These are phyloP conservation scores for Diplogelasinospora grovesii DNA, from an alignment of 495 filamentous ascomycete genomes.

Conservation along the genomic window DNA sequence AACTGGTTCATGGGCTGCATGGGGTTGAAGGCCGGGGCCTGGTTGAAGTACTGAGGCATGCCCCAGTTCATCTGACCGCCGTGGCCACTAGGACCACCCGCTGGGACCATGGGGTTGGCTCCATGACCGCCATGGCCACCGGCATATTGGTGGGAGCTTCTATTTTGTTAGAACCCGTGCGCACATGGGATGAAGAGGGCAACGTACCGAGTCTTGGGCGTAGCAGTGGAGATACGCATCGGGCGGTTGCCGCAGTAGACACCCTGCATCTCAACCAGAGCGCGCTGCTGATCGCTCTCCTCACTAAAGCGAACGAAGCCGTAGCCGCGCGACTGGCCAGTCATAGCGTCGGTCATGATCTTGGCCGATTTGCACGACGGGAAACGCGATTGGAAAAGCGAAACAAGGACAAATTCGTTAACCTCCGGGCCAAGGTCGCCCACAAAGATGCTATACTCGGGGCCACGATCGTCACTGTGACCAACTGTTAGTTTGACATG, in stretches of 20 bases:
- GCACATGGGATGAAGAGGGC: not conserved
- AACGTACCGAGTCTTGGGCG: slow-evolving; percentile 69
- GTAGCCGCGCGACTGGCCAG: slow-evolving; percentile 94
- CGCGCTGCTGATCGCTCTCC: slow-evolving; percentile 89
- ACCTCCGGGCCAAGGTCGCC: slow-evolving; percentile 97
- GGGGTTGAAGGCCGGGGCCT: slow-evolving; percentile 35
- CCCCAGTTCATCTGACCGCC: slow-evolving; percentile 33
- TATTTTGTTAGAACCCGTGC: slow-evolving; percentile 6
- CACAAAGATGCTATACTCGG: slow-evolving; percentile 95
- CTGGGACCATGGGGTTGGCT: slow-evolving; percentile 31
- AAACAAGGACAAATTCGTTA: slow-evolving; percentile 96
- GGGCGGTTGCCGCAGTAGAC: slow-evolving; percentile 98
- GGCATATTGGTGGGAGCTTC: slow-evolving; percentile 35
- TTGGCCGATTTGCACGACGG: slow-evolving; percentile 98
- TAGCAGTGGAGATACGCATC: slow-evolving; percentile 98
- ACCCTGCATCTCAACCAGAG: slow-evolving; percentile 95
- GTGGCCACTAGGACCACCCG: slow-evolving; percentile 27
- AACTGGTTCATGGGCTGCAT: slow-evolving; percentile 98
- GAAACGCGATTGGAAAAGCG: slow-evolving; percentile 92
- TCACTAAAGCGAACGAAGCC: slow-evolving; percentile 97
- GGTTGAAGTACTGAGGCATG: slow-evolving; percentile 29
- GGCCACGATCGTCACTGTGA: slow-evolving; percentile 83
- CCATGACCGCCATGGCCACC: slow-evolving; percentile 25
- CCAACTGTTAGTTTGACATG: slow-evolving; percentile 14
- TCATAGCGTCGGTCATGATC: slow-evolving; percentile 99